phyloP scores from a whole-genome alignment of 768 basidiomycete species.

The Coprinellus aureogranulatus region DNA sequence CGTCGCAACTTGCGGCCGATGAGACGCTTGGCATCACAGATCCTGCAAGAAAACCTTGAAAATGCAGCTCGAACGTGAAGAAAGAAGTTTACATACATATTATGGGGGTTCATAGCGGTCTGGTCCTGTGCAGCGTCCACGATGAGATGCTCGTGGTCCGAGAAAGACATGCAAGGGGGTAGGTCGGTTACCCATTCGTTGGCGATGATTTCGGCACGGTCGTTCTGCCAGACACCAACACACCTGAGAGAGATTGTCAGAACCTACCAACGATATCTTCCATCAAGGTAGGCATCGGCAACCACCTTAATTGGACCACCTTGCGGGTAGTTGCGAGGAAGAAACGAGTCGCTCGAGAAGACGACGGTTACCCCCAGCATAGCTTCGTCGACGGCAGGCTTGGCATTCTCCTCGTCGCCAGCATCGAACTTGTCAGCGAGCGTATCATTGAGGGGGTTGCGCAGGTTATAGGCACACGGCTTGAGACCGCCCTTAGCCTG shows the following conservation, averaged over 20 bases:
- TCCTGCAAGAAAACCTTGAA: too few relatives aligned
- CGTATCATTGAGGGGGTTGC: too few relatives aligned
- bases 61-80: too few relatives aligned
- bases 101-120: conserved; percentile 96
- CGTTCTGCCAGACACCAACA: conserved; percentile 99
- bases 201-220: conserved; percentile 98
- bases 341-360: too few relatives aligned
- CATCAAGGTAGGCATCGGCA: too few relatives aligned
- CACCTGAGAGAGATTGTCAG: conserved; percentile 53
- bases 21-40: neutral
- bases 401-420: too few relatives aligned
- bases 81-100: conserved; percentile 78
- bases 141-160: conserved; percentile 93
- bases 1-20: neutral
- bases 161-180: conserved; percentile 94
- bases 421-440: too few relatives aligned
- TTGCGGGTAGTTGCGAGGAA: too few relatives aligned
- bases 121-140: conserved; percentile 99
- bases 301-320: too few relatives aligned
- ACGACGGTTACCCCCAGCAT: too few relatives aligned
- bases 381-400: too few relatives aligned
- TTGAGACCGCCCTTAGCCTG: conserved; percentile 88
- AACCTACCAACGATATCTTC: too few relatives aligned
- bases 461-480: conserved; percentile 94
- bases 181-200: conserved; percentile 96